Conservation (phyloP, 2,329 filamentous ascomycete genomes). For the Akanthomyces muscarius region DNA sequence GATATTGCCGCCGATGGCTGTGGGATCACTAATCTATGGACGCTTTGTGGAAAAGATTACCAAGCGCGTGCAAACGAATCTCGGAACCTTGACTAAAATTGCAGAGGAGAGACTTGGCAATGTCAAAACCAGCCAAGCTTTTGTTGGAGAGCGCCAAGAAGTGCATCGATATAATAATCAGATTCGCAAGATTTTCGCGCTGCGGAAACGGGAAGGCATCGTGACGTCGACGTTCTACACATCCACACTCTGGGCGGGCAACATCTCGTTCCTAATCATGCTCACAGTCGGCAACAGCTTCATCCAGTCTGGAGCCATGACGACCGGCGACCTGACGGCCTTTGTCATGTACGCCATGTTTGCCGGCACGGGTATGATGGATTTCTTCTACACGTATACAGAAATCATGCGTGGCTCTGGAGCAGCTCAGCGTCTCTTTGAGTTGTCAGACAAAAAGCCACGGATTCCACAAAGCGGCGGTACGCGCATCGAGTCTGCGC, state of each 20-base stretch:
- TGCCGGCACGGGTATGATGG: constrained; percentile 80
- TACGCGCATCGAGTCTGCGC: constrained; percentile 71
- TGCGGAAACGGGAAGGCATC: constrained; percentile 81
- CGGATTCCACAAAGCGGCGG: constrained; percentile 83
- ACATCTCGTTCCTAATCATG: constrained; percentile 90
- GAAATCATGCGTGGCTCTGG: constrained; percentile 99
- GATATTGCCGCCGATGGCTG: constrained; percentile 84
- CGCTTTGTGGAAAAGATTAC: constrained; percentile 83
- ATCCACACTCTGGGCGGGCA: constrained; percentile 84
- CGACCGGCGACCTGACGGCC: constrained; percentile 85
- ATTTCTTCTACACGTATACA: constrained; percentile 92
- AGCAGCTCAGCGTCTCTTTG: constrained; percentile 89
- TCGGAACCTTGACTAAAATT: constrained; percentile 92
- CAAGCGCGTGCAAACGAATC: constrained; percentile 86
- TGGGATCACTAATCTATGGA: constrained; percentile 89
- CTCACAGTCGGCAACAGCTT: constrained; percentile 87
- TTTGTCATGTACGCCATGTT: constrained; percentile 99
- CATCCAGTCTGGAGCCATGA: constrained; percentile 81
- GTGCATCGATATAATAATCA: constrained; percentile 87
- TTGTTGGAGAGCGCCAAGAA: constrained; percentile 89
- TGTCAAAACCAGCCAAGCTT: constrained; percentile 93
- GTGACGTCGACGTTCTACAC: constrained; percentile 88
- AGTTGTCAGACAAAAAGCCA: constrained; percentile 85
- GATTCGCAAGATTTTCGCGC: constrained; percentile 83
- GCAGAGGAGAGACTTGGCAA: constrained; percentile 97